phyloP scores from a whole-genome alignment of 2,329 filamentous ascomycete genomes.

The Bimuria novae-zelandiae region DNA sequence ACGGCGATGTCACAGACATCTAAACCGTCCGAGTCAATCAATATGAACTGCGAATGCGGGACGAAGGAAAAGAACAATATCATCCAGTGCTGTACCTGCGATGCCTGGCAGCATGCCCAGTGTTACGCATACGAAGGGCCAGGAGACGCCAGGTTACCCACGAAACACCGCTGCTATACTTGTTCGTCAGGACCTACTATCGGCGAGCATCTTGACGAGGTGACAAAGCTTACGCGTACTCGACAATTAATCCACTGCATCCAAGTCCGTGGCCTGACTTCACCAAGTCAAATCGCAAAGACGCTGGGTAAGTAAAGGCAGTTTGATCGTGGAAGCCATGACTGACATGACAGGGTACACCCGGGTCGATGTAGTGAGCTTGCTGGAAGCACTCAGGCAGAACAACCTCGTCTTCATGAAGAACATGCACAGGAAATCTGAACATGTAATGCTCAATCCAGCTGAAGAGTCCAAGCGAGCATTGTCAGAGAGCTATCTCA shows the following conservation, averaged over 20 bases:
- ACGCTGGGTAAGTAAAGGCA: not conserved
- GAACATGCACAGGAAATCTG: not conserved
- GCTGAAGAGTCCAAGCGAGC: not conserved
- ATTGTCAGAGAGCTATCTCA: not conserved
- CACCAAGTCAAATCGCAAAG: not conserved
- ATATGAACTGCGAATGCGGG: conserved; percentile 1
- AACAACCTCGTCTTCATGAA: not conserved
- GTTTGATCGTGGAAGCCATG: not conserved
- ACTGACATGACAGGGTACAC: conserved; percentile 3
- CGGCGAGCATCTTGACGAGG: conserved; percentile 17
- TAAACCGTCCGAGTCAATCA: not conserved
- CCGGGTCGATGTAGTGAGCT: not conserved
- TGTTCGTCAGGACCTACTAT: conserved; percentile 43
- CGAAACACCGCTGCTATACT: conserved; percentile 50
- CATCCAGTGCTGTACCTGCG: conserved; percentile 45
- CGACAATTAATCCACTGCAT: conserved; percentile 20
- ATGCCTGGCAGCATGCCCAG: conserved; percentile 49
- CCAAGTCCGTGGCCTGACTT: conserved; percentile 1
- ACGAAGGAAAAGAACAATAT: not conserved
- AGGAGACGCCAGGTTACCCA: conserved; percentile 45
- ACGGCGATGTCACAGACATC: not conserved
- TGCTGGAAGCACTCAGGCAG: not conserved
- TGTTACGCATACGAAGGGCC: conserved; percentile 50
- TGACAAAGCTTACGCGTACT: conserved; percentile 19
- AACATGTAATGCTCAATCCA: not conserved